A percentile compares a stretch with the other conserved stretches of the same genome.
These are phyloP conservation scores for Adansonia gregorii DNA, from an alignment of 441 rosid genomes.

Conservation along the genomic window DNA sequence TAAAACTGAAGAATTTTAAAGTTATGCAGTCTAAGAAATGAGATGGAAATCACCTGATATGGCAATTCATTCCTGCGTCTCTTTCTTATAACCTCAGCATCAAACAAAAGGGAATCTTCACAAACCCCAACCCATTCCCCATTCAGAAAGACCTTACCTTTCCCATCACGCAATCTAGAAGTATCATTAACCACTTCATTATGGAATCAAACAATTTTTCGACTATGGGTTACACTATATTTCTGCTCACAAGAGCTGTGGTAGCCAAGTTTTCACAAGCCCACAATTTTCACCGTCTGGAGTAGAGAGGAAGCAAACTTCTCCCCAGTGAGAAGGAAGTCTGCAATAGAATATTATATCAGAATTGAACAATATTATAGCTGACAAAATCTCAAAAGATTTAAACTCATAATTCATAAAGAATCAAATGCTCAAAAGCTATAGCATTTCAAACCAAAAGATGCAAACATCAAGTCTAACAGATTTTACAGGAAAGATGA, in stretches of 20 bases:
- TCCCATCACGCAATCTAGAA: slow-evolving; percentile 48
- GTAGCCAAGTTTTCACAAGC: slow-evolving; percentile 82
- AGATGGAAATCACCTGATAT: slow-evolving; percentile 55
- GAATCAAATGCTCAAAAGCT: slow-evolving; percentile 6
- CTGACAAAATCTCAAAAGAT: neutral
- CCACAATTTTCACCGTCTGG: slow-evolving; percentile 99
- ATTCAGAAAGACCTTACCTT: slow-evolving; percentile 70
- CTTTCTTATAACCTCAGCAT: slow-evolving; percentile 54
- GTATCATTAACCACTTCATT: slow-evolving; percentile 68
- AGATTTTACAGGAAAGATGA: neutral
- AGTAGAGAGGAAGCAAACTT: slow-evolving; percentile 88
- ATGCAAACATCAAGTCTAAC: neutral
- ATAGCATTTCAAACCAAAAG: neutral
- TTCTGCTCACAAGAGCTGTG: slow-evolving; percentile 77
- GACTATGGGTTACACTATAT: slow-evolving; percentile 50
- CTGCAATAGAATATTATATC: slow-evolving; percentile 45
- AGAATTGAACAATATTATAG: neutral
- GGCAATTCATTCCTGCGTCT: slow-evolving; percentile 67
- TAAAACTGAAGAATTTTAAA: slow-evolving; percentile 10
- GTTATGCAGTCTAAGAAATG: slow-evolving; percentile 1
- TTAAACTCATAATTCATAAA: neutral
- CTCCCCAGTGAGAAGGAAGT: slow-evolving; percentile 98
- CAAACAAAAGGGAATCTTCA: slow-evolving; percentile 60
- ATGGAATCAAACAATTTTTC: slow-evolving; percentile 59
- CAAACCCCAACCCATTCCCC: slow-evolving; percentile 94